Conservation (phyloP, 2,329 filamentous ascomycete species). For the Zymoseptoria tritici region DNA sequence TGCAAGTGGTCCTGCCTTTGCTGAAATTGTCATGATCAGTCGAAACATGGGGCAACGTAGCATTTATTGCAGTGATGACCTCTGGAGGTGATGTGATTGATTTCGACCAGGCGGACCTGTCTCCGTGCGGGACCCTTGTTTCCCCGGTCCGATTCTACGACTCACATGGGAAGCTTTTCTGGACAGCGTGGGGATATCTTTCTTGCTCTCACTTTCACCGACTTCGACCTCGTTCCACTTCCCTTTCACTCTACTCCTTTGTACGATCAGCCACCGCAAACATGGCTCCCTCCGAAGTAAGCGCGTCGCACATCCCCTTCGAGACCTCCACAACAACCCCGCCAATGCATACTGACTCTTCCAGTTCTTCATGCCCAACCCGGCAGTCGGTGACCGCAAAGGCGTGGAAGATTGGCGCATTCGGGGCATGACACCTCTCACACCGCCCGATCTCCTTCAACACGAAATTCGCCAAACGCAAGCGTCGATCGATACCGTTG, state of each 20-base stretch:
- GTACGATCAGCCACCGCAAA: neutral
- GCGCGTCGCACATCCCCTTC: neutral
- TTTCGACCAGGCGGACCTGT: too few relatives aligned
- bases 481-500: slow-evolving; percentile 48
- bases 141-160: too few relatives aligned
- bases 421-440: slow-evolving; percentile 63
- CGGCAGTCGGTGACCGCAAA: slow-evolving; percentile 42
- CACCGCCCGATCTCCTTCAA: slow-evolving; percentile 87
- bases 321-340: neutral
- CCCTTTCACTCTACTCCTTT: neutral
- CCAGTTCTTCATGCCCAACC: slow-evolving; percentile 46
- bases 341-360: slow-evolving; percentile 5
- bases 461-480: slow-evolving; percentile 67
- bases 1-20: neutral
- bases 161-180: too few relatives aligned
- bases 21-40: too few relatives aligned
- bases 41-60: too few relatives aligned
- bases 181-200: neutral
- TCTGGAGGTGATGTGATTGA: too few relatives aligned
- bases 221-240: neutral
- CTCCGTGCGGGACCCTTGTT: too few relatives aligned
- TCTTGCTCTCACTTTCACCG: neutral
- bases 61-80: too few relatives aligned
- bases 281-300: slow-evolving; percentile 1
- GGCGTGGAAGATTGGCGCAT: slow-evolving; percentile 48